These are phyloP conservation scores for Cocos nucifera DNA, from an alignment of 176 grass and related monocot species.

Conservation along the genomic window DNA sequence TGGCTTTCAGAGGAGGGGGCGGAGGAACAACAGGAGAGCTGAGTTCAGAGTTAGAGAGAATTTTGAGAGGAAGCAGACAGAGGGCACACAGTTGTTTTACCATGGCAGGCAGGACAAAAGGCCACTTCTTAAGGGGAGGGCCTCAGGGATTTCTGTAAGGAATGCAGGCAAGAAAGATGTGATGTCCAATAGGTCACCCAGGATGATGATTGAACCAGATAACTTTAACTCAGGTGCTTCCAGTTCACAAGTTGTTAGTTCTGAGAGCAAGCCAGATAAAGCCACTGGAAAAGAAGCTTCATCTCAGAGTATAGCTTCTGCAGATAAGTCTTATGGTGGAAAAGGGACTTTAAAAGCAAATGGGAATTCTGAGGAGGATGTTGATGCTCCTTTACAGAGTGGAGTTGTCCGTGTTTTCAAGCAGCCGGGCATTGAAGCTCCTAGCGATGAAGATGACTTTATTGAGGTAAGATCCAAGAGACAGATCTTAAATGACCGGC, in stretches of 20 bases:
- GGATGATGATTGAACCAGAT: constrained; percentile 23
- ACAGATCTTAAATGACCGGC: constrained; percentile 85
- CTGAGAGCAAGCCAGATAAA: constrained; percentile 32
- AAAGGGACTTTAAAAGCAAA: constrained; percentile 31
- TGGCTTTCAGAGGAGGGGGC: constrained; percentile 51
- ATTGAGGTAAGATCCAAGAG: constrained; percentile 98
- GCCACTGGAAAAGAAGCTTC: constrained; percentile 24
- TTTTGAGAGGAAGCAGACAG: constrained; percentile 44
- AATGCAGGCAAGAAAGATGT: constrained; percentile 41
- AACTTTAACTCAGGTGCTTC: constrained; percentile 27
- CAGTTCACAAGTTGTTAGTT: constrained; percentile 23
- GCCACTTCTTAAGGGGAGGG: constrained; percentile 21
- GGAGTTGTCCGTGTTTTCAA: constrained; percentile 68
- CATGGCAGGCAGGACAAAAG: constrained; percentile 37
- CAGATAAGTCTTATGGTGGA: constrained; percentile 36
- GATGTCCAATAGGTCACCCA: constrained; percentile 22
- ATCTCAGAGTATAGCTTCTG: constrained; percentile 7
- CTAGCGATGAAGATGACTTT: constrained; percentile 94
- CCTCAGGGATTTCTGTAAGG: constrained; percentile 32
- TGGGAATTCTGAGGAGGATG: constrained; percentile 34
- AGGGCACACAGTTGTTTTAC: constrained; percentile 29
- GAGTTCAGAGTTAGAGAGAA: constrained; percentile 74
- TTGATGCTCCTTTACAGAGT: constrained; percentile 37
- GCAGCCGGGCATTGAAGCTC: constrained; percentile 79
- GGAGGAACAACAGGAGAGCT: constrained; percentile 60